These are phyloP conservation scores for Pyrus betulifolia DNA, from an alignment of 306 rosid genomes.

Conservation along the genomic window DNA sequence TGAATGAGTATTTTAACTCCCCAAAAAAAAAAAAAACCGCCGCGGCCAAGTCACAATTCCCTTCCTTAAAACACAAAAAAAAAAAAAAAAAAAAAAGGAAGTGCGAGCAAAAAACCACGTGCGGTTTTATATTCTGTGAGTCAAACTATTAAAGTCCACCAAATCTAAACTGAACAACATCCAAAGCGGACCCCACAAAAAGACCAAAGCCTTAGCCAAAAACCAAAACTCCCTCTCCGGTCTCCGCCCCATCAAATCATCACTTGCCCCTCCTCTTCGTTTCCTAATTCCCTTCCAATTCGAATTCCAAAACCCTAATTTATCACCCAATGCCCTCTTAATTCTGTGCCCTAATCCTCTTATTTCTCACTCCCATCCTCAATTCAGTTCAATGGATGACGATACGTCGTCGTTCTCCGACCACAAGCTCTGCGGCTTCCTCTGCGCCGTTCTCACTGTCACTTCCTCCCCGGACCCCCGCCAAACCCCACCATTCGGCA, in stretches of 20 bases:
- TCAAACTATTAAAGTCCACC: neutral
- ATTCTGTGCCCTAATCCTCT: neutral
- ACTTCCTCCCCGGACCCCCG: constrained; percentile 4
- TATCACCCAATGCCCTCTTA: neutral
- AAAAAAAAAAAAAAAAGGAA: too few species aligned
- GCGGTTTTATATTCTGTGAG: neutral
- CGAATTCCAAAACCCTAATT: neutral
- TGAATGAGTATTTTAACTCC: too few species aligned
- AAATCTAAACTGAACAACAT: neutral
- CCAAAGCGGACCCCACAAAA: neutral
- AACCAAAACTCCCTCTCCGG: neutral
- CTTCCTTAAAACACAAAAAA: too few species aligned
- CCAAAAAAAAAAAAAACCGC: too few species aligned
- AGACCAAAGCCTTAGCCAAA: neutral
- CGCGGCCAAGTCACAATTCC: too few species aligned
- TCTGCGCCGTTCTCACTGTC: constrained; percentile 48
- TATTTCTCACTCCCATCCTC: neutral
- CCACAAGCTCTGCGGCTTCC: constrained; percentile 79
- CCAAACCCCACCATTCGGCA: constrained; percentile 9
- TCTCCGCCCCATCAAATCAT: neutral
- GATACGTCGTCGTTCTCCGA: constrained; percentile 20
- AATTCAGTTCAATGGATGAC: constrained; percentile 25
- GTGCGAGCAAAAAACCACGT: neutral
- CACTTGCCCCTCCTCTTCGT: neutral
- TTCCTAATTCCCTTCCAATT: neutral